Base-by-base conservation (phyloP, 1,284 basidiomycete species). In the Retiboletus flavoniger region DNA sequence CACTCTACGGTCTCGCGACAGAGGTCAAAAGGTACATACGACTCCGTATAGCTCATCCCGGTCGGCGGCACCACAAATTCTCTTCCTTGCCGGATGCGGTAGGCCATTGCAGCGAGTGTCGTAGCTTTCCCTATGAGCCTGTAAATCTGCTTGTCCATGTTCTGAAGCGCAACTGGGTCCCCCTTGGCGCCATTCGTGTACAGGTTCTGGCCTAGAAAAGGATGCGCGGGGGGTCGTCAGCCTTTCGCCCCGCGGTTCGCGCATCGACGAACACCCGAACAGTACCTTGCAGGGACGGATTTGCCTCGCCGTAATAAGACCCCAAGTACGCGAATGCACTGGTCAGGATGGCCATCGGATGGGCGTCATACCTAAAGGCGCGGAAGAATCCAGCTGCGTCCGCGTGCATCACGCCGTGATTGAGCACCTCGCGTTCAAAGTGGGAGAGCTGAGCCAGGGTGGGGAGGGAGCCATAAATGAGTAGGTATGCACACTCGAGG, bases 61-160 rank as follows among this genome's bases (percentile, higher is more conserved):
- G 83, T 84, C 2, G 91, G 91, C 5, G 93, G 91, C 0, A 80
- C 81, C n/a, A 94, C 91, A 66, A 95, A 95, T 51, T 89, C 84
- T 56, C 92, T 80, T 36, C 92, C 93, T 75, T 93, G 91, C 36
- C 92, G 86, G 34, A 93, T 81, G 44, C 92, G 89, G 67, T 93
- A 94, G 0, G 91, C 90, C 90, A 93, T 93, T 83, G 93, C 89
- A 58, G 91, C 92, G 24, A 95, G 76, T 0, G 91, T 93, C 2
- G 89, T 91, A 11, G 89, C 87, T 67, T 95, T 95, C 17, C 92
- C 92, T 52, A 94, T 87, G 4, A 95, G 72, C 54, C 93, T 78
- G 71, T 86, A 92, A 49, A 95, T 94, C 67, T 95, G 93, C 74
- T 91, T 91, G 71, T 95, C 93, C 86, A 95, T 90, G 42, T 82